A percentile compares a stretch with the other conserved stretches of the same genome.
Conservation (phyloP, 768 basidiomycete species). For the Naematelia aurantialba region DNA sequence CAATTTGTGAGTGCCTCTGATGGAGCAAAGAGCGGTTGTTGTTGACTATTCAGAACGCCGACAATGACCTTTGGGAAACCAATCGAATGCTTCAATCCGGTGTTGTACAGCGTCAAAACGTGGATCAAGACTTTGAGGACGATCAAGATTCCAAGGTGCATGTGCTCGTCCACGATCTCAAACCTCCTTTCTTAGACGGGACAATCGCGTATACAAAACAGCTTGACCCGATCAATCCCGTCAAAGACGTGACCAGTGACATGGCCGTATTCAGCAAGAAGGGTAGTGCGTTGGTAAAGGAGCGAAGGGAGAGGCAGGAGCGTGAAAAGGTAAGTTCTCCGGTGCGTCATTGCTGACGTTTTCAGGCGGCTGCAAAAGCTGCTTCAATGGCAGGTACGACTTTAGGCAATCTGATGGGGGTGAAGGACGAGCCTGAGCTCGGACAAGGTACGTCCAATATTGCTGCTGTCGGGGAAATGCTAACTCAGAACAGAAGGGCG, state of each 20-base stretch:
- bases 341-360: background rate
- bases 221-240: slow-evolving; percentile 93
- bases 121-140: slow-evolving; percentile 94
- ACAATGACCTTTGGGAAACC: slow-evolving; percentile 98
- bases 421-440: slow-evolving; percentile 88
- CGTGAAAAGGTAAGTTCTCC: slow-evolving; percentile 55
- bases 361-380: slow-evolving; percentile 87
- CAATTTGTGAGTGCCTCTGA: slow-evolving; percentile 69
- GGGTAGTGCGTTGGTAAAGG: slow-evolving; percentile 88
- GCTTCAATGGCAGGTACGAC: slow-evolving; percentile 86
- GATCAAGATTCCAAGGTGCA: slow-evolving; percentile 88
- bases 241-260: slow-evolving; percentile 86
- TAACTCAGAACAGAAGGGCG: slow-evolving; percentile 52
- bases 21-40: background rate
- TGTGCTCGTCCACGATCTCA: slow-evolving; percentile 93
- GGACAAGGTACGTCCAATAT: slow-evolving; percentile 68
- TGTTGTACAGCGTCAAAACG: slow-evolving; percentile 75
- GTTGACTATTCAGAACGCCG: slow-evolving; percentile 68
- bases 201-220: slow-evolving; percentile 94
- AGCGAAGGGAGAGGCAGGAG: slow-evolving; percentile 94
- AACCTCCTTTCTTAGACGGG: slow-evolving; percentile 96
- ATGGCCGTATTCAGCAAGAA: slow-evolving; percentile 96
- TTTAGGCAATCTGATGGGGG: slow-evolving; percentile 96
- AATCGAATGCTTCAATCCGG: slow-evolving; percentile 97
- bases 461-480: slow-evolving; percentile 1